These are phyloP conservation scores for Zymoseptoria ardabiliae DNA, from an alignment of 2,329 filamentous ascomycete genomes.

Conservation along the genomic window DNA sequence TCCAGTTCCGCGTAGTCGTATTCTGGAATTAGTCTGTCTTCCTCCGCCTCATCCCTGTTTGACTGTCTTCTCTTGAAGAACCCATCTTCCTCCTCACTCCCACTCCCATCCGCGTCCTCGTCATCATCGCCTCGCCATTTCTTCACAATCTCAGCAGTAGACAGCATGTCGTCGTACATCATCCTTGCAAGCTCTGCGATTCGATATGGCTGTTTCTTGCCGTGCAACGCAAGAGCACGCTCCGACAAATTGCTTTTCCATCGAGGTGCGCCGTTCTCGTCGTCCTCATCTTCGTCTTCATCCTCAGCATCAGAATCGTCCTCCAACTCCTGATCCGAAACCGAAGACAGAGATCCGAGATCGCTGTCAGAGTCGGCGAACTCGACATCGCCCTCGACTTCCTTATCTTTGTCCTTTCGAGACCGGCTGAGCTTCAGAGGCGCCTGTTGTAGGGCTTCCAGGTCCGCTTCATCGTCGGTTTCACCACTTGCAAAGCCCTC, in stretches of 20 bases:
- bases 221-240: conserved; percentile 65
- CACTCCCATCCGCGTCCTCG: conserved; percentile 44
- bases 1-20: conserved; percentile 77
- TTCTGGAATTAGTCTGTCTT: conserved; percentile 71
- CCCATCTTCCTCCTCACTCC: conserved; percentile 56
- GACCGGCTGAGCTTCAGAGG: conserved; percentile 46
- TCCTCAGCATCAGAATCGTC: conserved; percentile 38
- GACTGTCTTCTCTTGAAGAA: conserved; percentile 55
- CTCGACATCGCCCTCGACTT: conserved; percentile 62
- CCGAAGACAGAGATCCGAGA: conserved; percentile 73
- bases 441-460: conserved; percentile 34
- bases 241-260: conserved; percentile 87
- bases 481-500: conserved; percentile 42
- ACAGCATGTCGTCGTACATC: conserved; percentile 78
- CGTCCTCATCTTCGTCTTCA: conserved; percentile 55
- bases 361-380: conserved; percentile 98
- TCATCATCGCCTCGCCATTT: conserved; percentile 68
- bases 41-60: conserved; percentile 44
- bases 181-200: conserved; percentile 75
- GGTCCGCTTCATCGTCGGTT: conserved; percentile 50
- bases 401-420: conserved; percentile 27
- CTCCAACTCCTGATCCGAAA: conserved; percentile 49
- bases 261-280: conserved; percentile 50
- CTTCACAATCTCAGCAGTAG: conserved; percentile 65
- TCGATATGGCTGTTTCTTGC: conserved; percentile 63